A percentile compares a stretch with the other conserved stretches of the same genome.
Evolutionary conservation across 139 green algal species (phyloP).

Genomic region (Astrephomene gubernaculifera): DNA sequence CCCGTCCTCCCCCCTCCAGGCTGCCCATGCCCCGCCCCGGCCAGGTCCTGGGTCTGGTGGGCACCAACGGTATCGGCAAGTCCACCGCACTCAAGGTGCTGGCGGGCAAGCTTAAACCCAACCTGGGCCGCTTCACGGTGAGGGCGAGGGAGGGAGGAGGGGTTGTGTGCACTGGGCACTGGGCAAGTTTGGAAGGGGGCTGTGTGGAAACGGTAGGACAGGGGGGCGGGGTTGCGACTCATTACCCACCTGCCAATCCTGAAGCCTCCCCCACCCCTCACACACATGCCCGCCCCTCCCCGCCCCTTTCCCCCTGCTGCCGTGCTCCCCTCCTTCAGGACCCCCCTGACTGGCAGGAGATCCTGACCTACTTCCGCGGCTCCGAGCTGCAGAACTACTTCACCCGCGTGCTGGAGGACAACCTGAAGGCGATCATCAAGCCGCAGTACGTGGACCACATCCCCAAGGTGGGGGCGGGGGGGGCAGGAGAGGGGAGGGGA

Average conservation of each 20-base stretch:
- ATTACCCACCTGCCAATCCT: no score
- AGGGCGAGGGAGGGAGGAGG: background rate
- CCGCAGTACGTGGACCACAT: constrained; percentile 94
- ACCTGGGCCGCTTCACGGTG: constrained; percentile 94
- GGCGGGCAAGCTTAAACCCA: constrained; percentile 98
- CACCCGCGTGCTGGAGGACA: constrained; percentile 95
- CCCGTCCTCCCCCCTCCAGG: constrained; percentile 53
- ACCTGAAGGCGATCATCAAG: constrained; percentile 89
- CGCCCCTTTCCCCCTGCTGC: background rate
- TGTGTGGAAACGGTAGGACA: no score
- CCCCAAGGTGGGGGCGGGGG: constrained; percentile 77
- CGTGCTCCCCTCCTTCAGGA: constrained; percentile 55
- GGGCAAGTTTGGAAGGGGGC: no score
- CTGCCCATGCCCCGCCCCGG: constrained; percentile 90
- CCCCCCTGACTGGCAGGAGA: constrained; percentile 97
- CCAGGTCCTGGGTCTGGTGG: constrained; percentile 98
- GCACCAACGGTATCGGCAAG: constrained; percentile 99
- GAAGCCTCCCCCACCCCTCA: background rate
- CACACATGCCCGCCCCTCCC: background rate
- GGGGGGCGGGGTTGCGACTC: no score
- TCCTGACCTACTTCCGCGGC: constrained; percentile 96
- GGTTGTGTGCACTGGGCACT: background rate
- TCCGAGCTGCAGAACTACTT: constrained; percentile 99
- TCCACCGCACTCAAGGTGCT: constrained; percentile 97
- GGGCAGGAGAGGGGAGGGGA: background rate